phyloP scores from a whole-genome alignment of 2,329 filamentous ascomycete genomes.

The Endoconidiophora laricicola region DNA sequence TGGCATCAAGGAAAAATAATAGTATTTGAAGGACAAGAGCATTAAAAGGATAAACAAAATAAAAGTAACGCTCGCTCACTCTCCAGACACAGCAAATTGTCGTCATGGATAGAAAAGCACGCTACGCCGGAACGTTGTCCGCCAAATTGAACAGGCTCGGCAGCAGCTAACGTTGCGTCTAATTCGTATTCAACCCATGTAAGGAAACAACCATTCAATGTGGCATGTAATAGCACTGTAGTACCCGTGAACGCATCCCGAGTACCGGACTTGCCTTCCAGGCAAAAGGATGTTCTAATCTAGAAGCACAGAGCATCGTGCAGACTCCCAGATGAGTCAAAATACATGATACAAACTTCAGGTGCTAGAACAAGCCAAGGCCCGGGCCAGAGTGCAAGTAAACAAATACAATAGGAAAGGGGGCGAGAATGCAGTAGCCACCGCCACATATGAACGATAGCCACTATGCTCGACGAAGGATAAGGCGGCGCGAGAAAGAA shows the following conservation, averaged over 20 bases:
- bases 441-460: neutral
- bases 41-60: too few relatives aligned
- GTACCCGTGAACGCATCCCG: slow-evolving; percentile 10
- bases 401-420: slow-evolving; percentile 10
- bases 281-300: slow-evolving; percentile 13
- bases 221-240: neutral
- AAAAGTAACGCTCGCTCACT: too few relatives aligned
- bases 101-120: too few relatives aligned
- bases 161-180: neutral
- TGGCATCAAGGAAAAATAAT: too few relatives aligned
- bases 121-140: neutral
- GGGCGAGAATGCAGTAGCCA: neutral
- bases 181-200: too few relatives aligned
- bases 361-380: neutral
- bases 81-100: too few relatives aligned
- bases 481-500: neutral
- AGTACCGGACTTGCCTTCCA: slow-evolving; percentile 27
- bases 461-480: neutral
- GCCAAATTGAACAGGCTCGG: slow-evolving; percentile 3
- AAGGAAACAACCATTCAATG: too few relatives aligned
- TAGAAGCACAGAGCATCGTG: neutral
- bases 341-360: slow-evolving; percentile 5
- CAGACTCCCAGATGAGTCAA: slow-evolving; percentile 13
- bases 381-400: slow-evolving; percentile 10
- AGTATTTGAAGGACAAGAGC: too few relatives aligned